A percentile compares a stretch with the other conserved stretches of the same genome.
These are phyloP conservation scores for Podila minutissima DNA, from an alignment of 192 early-diverging fungal genomes.

Conservation along the genomic window DNA sequence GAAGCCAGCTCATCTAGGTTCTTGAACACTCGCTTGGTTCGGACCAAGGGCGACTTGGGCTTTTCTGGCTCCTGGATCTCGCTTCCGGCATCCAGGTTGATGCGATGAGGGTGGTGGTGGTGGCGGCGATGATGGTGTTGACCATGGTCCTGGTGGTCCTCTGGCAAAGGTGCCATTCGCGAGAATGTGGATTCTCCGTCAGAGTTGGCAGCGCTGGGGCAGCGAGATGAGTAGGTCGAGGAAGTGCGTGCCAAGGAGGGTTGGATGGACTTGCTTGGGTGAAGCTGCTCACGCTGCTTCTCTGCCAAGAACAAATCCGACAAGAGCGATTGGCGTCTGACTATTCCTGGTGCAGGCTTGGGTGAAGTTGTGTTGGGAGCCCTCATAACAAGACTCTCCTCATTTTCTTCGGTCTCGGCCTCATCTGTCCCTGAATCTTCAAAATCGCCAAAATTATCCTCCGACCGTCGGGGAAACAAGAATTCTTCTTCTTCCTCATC, in stretches of 20 bases:
- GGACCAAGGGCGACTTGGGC: not conserved
- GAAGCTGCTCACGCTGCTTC: constrained; percentile 4
- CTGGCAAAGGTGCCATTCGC: not conserved
- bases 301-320: constrained; percentile 26
- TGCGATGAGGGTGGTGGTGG: not conserved
- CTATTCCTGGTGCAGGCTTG: not conserved
- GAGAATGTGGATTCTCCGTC: not conserved
- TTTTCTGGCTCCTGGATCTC: not conserved
- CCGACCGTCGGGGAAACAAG: not conserved
- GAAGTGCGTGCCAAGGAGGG: not conserved
- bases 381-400: constrained; percentile 5
- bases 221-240: not conserved
- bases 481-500: not conserved
- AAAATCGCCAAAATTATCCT: constrained; percentile 11
- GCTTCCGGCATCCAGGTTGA: not conserved
- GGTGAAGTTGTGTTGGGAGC: not conserved
- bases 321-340: constrained; percentile 22
- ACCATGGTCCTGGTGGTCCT: not conserved
- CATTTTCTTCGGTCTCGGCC: not conserved
- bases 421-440: constrained; percentile 11
- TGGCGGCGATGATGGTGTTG: not conserved
- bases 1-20: constrained; percentile 6
- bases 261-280: not conserved
- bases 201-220: constrained; percentile 4
- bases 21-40: constrained; percentile 3